Conservation (phyloP, 495 filamentous ascomycete species). For the Hapsidospora chrysogenum region DNA sequence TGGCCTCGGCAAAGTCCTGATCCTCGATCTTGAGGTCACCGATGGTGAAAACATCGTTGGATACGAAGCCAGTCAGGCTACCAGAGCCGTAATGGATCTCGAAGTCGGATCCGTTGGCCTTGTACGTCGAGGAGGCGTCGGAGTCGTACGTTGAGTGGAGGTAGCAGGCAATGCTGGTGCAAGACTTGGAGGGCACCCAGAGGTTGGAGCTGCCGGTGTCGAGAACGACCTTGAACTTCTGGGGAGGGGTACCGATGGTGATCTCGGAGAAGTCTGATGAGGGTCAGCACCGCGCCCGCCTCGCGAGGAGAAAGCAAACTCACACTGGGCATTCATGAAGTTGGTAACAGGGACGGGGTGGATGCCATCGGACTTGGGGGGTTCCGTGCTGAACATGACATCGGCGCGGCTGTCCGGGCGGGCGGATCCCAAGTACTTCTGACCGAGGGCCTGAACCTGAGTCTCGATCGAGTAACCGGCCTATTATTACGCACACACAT, state of each 20-base stretch:
- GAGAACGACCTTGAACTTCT: conserved; percentile 94
- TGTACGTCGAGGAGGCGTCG: conserved; percentile 75
- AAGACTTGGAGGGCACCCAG: conserved; percentile 87
- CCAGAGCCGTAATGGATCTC: conserved; percentile 95
- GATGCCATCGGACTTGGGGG: conserved; percentile 44
- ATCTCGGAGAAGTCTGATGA: conserved; percentile 88
- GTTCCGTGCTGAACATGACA: conserved; percentile 62
- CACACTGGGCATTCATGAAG: conserved; percentile 98
- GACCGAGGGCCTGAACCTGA: conserved; percentile 66
- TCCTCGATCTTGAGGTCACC: conserved; percentile 75
- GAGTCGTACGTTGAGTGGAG: conserved; percentile 95
- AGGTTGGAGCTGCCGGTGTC: conserved; percentile 99
- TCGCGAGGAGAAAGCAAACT: conserved; percentile 12
- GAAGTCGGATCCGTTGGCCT: conserved; percentile 82
- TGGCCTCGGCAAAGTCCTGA: conserved; percentile 93
- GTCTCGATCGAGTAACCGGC: conserved; percentile 59
- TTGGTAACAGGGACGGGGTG: conserved; percentile 87
- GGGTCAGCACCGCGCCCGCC: conserved; percentile 10
- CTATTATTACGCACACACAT: conserved; percentile 23
- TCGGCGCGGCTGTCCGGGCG: conserved; percentile 51
- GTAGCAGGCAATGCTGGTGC: conserved; percentile 95
- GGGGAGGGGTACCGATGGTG: conserved; percentile 76
- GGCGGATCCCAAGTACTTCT: conserved; percentile 78
- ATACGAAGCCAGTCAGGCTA: conserved; percentile 85
- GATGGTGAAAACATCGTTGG: conserved; percentile 68